A percentile compares a stretch with the other conserved stretches of the same genome.
Conservation (phyloP, 305 asterid species). For the Fraxinus albicans region DNA sequence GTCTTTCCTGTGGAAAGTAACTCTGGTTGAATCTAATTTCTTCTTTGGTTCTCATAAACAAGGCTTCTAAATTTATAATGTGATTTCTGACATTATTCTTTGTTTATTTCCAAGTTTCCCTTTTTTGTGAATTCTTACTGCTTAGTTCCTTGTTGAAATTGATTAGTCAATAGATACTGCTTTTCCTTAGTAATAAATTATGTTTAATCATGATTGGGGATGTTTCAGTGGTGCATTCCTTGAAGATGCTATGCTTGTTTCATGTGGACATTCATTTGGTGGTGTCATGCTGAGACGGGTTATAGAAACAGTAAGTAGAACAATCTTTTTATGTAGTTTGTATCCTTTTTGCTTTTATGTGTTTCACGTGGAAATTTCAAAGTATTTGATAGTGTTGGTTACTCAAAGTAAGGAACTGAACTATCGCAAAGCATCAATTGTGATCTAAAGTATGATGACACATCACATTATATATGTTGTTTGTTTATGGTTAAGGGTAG, state of each 20-base stretch:
- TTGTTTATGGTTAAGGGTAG: neutral
- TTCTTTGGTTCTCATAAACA: constrained; percentile 18
- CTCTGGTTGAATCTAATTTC: neutral
- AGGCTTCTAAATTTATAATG: neutral
- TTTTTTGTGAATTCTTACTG: neutral
- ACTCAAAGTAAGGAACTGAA: neutral
- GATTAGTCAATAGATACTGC: neutral
- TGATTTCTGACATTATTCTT: neutral
- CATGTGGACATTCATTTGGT: constrained; percentile 99
- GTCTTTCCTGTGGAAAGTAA: neutral
- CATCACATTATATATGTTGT: neutral
- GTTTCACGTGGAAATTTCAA: constrained; percentile 2
- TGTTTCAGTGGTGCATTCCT: constrained; percentile 81
- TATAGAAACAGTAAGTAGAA: constrained; percentile 68
- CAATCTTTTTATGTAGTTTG: constrained; percentile 17
- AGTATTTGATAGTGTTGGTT: constrained; percentile 15
- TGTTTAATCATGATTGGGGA: constrained; percentile 33
- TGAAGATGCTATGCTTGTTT: constrained; percentile 91
- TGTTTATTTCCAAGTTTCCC: neutral
- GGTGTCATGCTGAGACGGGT: constrained; percentile 87
- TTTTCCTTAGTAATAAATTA: neutral
- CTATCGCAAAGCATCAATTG: neutral
- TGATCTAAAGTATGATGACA: neutral
- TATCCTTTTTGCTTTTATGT: constrained; percentile 5
- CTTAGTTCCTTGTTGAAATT: neutral